Evolutionary conservation across 495 filamentous ascomycete species (phyloP).

Genomic region (Penicillium silybi): DNA sequence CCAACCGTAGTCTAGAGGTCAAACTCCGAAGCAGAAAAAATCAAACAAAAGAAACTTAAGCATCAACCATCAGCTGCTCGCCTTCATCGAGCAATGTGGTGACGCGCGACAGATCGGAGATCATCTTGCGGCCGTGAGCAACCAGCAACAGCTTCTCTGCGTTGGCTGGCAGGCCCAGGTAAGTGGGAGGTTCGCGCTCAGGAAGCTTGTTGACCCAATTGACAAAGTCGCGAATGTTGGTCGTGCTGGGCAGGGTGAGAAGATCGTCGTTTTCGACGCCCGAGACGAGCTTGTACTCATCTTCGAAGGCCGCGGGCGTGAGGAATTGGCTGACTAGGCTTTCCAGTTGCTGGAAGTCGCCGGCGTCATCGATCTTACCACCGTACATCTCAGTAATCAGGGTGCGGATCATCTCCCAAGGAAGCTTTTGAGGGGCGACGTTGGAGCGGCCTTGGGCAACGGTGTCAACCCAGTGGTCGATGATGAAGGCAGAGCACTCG

Average conservation of each 20-base stretch:
- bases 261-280: conserved; percentile 56
- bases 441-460: conserved; percentile 83
- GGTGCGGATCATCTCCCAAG: conserved; percentile 94
- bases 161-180: conserved; percentile 92
- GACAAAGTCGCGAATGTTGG: conserved; percentile 80
- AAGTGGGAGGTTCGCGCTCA: conserved; percentile 94
- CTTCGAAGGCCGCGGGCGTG: conserved; percentile 84
- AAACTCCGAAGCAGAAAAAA: conserved; percentile 7
- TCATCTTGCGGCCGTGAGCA: conserved; percentile 80
- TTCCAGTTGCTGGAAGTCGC: conserved; percentile 72
- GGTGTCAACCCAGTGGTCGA: conserved; percentile 89
- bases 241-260: conserved; percentile 72
- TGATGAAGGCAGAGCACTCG: conserved; percentile 92
- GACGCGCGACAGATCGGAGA: conserved; percentile 77
- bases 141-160: conserved; percentile 94
- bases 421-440: conserved; percentile 86
- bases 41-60: conserved; percentile 15
- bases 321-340: conserved; percentile 71
- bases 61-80: conserved; percentile 82
- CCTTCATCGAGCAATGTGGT: conserved; percentile 87
- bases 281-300: conserved; percentile 82
- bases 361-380: conserved; percentile 92
- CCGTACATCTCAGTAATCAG: conserved; percentile 93
- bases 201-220: conserved; percentile 88
- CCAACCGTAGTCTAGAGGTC: conserved; percentile 1